phyloP scores from a whole-genome alignment of 2,329 filamentous ascomycete species.

The Sporothrix brasiliensis region DNA sequence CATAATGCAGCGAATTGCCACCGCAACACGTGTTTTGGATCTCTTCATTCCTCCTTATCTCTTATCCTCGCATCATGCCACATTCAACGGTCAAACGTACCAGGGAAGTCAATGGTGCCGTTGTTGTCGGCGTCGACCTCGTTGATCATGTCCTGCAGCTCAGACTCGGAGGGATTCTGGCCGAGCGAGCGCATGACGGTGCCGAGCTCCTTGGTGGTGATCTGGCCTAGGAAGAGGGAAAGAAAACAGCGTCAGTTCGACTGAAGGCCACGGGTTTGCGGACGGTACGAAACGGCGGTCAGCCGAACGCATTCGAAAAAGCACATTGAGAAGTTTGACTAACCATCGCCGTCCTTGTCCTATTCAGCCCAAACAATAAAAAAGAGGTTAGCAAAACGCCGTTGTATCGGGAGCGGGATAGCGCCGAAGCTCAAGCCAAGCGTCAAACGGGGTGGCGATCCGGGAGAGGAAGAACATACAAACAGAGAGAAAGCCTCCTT shows the following conservation, averaged over 20 bases:
- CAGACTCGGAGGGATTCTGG: conserved; percentile 87
- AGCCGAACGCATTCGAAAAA: not conserved
- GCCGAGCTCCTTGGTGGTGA: conserved; percentile 87
- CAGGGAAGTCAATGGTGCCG: conserved; percentile 87
- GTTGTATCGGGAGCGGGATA: not conserved
- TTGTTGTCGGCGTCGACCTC: conserved; percentile 93
- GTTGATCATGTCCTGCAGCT: conserved; percentile 93
- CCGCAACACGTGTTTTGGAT: not conserved
- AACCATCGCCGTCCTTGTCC: conserved; percentile 41
- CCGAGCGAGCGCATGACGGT: conserved; percentile 89
- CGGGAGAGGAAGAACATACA: conserved; percentile 62
- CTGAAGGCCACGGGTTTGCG: not conserved
- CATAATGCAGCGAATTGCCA: too few relatives aligned
- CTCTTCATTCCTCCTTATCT: not conserved
- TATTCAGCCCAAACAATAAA: conserved; percentile 28
- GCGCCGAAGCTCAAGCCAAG: not conserved
- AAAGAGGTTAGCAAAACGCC: conserved; percentile 27
- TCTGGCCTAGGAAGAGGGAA: conserved; percentile 65
- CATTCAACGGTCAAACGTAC: conserved; percentile 52
- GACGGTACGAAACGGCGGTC: not conserved
- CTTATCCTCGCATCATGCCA: not conserved
- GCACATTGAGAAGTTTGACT: conserved; percentile 22
- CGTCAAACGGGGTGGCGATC: conserved; percentile 21
- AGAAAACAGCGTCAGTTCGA: conserved; percentile 26
- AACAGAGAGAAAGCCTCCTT: conserved; percentile 99